Base-by-base conservation (phyloP, 1,284 basidiomycete species). In the Waitea zeae region DNA sequence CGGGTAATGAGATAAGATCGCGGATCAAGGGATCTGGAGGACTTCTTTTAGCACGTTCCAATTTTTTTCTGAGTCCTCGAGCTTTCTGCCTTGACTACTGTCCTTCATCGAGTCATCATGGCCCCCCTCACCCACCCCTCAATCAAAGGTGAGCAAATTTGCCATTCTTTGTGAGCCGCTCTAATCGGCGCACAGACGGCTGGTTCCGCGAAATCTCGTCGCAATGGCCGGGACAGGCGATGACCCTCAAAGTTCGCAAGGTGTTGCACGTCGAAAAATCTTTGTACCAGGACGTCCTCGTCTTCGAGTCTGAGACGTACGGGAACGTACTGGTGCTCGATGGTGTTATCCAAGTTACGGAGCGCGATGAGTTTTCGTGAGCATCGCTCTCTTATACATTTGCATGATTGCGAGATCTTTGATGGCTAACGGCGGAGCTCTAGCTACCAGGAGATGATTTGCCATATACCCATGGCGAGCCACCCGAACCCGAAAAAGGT, bases 371-470 rank as follows among this genome's bases (percentile, higher is more conserved):
- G 58, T 98, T 97, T 57, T 89, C 90, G 77, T 95, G 57, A 48
- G 81, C 73, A n/a, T n/a, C n/a, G n/a, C n/a, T n/a, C n/a, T n/a
- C n/a, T n/a, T n/a, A n/a, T n/a, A n/a, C n/a, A 7, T 22, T 31
- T 17, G 20, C 14, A 19, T 17, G 5, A 3, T n/a, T 13, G n/a
- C 28, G 11, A 20, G 34, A 31, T 19, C 33, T 36, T 41, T 19
- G 13, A 18, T 22, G 15, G 35, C 19, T 35, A 36, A 26, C 29
- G 38, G 28, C 17, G 29, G 34, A 15, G 15, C 29, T 27, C 5
- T 46, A 90, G 86, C n/a, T 97, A 97, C 60, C 95, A 98, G 56
- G 93, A 99, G 63, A 97, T 98, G 93, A 98, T 99, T 49, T 73
- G 93, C 13, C 92, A 97, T 60, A 63, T 99, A 34, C 93, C 93